phyloP scores from a whole-genome alignment of 2,329 filamentous ascomycete genomes.

The Claviceps sp. region DNA sequence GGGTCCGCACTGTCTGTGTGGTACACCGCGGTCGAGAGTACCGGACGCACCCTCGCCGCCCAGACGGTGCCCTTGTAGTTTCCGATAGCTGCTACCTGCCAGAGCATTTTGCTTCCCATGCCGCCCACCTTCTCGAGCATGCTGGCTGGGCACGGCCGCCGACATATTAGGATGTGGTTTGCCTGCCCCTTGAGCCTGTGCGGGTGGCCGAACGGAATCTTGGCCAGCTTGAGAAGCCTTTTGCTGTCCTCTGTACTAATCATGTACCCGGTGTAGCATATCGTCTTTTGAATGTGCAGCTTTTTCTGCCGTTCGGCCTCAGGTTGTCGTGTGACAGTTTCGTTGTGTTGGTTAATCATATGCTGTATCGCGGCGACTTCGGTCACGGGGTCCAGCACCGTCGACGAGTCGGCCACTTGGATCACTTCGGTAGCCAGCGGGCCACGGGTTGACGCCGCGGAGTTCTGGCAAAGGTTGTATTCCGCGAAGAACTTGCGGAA shows the following conservation, averaged over 20 bases:
- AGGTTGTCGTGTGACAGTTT: conserved; percentile 23
- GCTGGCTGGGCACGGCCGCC: conserved; percentile 55
- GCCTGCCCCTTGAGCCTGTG: conserved; percentile 68
- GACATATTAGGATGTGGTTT: conserved; percentile 83
- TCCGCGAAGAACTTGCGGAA: conserved; percentile 76
- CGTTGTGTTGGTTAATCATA: conserved; percentile 81
- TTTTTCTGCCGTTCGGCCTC: conserved; percentile 24
- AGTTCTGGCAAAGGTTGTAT: conserved; percentile 51
- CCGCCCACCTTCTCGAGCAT: conserved; percentile 78
- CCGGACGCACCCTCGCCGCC: conserved; percentile 68
- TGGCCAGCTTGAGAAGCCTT: conserved; percentile 55
- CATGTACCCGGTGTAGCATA: conserved; percentile 88
- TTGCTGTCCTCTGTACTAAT: conserved; percentile 59
- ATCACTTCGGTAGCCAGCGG: conserved; percentile 69
- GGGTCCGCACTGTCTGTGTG: conserved; percentile 72
- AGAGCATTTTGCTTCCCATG: conserved; percentile 68
- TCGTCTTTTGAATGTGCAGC: conserved; percentile 68
- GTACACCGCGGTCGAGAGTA: conserved; percentile 50
- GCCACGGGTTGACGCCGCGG: conserved; percentile 38
- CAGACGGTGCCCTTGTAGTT: conserved; percentile 70
- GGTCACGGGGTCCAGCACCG: conserved; percentile 59
- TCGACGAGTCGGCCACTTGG: conserved; percentile 66
- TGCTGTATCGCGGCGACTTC: conserved; percentile 78
- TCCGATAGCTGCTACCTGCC: conserved; percentile 68
- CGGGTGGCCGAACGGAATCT: conserved; percentile 50